A percentile compares a stretch with the other conserved stretches of the same genome.
These are phyloP conservation scores for Stachybotrys chartarum DNA, from an alignment of 2,329 filamentous ascomycete genomes.

Conservation along the genomic window DNA sequence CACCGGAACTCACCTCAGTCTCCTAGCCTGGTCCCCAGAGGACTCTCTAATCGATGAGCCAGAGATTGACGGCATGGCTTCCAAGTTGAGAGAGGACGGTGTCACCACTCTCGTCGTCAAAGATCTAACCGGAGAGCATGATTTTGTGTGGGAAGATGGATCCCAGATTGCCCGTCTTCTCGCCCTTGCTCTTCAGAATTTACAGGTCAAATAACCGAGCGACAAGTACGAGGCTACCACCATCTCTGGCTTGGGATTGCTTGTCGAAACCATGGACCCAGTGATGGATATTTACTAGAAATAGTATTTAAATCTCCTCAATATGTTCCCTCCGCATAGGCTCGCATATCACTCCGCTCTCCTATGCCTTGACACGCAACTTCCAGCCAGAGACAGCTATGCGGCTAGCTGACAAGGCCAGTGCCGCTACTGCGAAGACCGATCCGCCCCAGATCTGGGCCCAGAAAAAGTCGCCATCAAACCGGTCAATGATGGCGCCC, in stretches of 20 bases:
- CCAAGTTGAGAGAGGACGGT: slow-evolving; percentile 32
- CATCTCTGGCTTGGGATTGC: background rate
- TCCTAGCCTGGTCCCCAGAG: slow-evolving; percentile 38
- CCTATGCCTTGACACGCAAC: slow-evolving; percentile 22
- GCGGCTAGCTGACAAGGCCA: slow-evolving; percentile 23
- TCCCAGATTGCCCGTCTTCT: slow-evolving; percentile 44
- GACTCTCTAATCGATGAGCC: slow-evolving; percentile 46
- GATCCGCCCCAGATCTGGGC: slow-evolving; percentile 40
- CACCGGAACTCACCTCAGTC: slow-evolving; percentile 20
- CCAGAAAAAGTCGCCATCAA: slow-evolving; percentile 30
- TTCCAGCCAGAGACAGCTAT: slow-evolving; percentile 27
- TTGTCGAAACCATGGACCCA: background rate
- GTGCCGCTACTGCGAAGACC: slow-evolving; percentile 27
- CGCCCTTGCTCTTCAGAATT: slow-evolving; percentile 16
- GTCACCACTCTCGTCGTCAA: slow-evolving; percentile 21
- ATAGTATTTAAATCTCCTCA: background rate
- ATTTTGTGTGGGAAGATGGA: slow-evolving; percentile 57
- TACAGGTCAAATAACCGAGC: background rate
- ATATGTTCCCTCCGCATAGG: background rate
- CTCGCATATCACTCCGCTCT: background rate
- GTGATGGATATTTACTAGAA: too few species aligned
- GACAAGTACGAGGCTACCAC: background rate
- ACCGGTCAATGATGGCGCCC: slow-evolving; percentile 35
- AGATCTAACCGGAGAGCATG: slow-evolving; percentile 51
- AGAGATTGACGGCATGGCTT: slow-evolving; percentile 52